Percentiles rank a stretch among this genome's conserved stretches.
phyloP scores from a whole-genome alignment of 2,329 filamentous ascomycete species.

The Bimuria novae-zelandiae region DNA sequence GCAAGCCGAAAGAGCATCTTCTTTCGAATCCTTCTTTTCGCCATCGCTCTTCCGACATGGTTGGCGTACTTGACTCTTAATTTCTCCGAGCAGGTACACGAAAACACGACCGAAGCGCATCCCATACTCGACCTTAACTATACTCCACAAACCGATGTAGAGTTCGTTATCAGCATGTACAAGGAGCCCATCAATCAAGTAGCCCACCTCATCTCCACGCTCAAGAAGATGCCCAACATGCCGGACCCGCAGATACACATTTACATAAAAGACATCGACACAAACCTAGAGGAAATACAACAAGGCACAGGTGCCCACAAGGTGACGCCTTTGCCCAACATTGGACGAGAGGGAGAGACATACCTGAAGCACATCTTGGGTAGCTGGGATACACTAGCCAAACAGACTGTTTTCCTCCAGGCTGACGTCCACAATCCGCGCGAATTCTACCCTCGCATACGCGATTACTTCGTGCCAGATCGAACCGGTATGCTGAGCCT shows the following conservation, averaged over 20 bases:
- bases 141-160: constrained; percentile 21
- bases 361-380: constrained; percentile 53
- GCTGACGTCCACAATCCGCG: constrained; percentile 47
- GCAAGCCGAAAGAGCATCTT: not conserved
- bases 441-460: constrained; percentile 43
- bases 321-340: constrained; percentile 39
- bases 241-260: constrained; percentile 25
- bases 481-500: constrained; percentile 53
- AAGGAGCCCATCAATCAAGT: constrained; percentile 38
- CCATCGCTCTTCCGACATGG: constrained; percentile 22
- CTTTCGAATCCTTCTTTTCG: constrained; percentile 9
- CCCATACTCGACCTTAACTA: constrained; percentile 26
- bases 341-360: constrained; percentile 52
- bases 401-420: constrained; percentile 55
- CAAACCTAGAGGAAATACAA: constrained; percentile 21
- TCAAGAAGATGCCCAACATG: constrained; percentile 24
- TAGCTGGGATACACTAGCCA: constrained; percentile 49
- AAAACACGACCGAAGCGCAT: not conserved
- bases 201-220: constrained; percentile 18
- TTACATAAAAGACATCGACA: constrained; percentile 35
- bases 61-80: constrained; percentile 22
- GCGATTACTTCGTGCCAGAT: constrained; percentile 44
- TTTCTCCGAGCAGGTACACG: constrained; percentile 13
- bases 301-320: constrained; percentile 24
- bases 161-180: constrained; percentile 48